phyloP scores from a whole-genome alignment of 2,329 filamentous ascomycete species.

The Knoxdaviesia proteae region DNA sequence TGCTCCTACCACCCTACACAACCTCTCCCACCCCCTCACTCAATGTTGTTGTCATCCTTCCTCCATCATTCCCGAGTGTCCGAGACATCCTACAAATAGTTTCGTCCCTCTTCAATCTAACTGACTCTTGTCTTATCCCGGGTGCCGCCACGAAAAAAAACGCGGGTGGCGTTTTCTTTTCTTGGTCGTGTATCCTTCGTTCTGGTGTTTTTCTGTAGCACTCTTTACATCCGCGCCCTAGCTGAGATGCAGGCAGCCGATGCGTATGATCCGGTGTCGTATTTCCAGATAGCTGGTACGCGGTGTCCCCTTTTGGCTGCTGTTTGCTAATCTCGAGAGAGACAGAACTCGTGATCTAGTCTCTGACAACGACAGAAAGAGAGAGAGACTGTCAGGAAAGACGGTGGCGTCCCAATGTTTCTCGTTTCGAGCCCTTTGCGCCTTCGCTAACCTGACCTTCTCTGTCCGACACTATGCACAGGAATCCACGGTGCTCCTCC shows the following conservation, averaged over 20 bases:
- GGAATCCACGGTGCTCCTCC: conserved; percentile 22
- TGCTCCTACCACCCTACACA: too few species aligned
- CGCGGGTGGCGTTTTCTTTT: not conserved
- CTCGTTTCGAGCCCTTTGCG: not conserved
- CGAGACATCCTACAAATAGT: too few species aligned
- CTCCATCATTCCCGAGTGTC: too few species aligned
- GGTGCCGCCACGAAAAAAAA: too few species aligned
- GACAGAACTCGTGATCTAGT: not conserved
- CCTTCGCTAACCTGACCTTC: not conserved
- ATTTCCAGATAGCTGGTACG: conserved; percentile 27
- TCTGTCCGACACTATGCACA: conserved; percentile 4
- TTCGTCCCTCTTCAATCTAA: too few species aligned
- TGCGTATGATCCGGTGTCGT: conserved; percentile 22
- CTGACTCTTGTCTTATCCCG: too few species aligned
- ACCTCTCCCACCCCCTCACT: too few species aligned
- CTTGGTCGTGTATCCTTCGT: conserved; percentile 2
- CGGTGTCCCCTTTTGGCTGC: not conserved
- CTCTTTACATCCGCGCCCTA: conserved; percentile 27
- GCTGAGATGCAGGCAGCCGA: conserved; percentile 19
- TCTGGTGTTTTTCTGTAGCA: conserved; percentile 13
- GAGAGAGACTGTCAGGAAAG: too few species aligned
- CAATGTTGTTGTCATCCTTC: too few species aligned
- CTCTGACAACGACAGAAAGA: too few species aligned
- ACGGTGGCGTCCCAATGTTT: not conserved
- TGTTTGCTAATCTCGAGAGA: not conserved